A percentile compares a stretch with the other conserved stretches of the same genome.
Evolutionary conservation across 1,284 basidiomycete genomes (phyloP).

Genomic region (Ustilago esculenta): DNA sequence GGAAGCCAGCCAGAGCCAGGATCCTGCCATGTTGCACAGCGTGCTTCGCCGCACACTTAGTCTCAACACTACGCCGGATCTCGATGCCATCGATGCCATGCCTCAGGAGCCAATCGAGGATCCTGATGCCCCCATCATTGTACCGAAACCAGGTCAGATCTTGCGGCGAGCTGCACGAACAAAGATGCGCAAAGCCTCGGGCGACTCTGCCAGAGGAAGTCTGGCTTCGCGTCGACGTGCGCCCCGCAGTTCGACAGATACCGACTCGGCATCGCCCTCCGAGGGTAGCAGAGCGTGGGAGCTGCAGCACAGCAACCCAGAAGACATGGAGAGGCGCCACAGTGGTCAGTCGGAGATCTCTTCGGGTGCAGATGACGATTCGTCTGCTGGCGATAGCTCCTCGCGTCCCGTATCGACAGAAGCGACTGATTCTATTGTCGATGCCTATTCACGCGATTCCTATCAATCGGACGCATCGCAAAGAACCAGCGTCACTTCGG

Average conservation of each 20-base stretch:
- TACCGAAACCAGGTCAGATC: conserved; percentile 86
- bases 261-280: conserved; percentile 11
- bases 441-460: conserved; percentile 57
- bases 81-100: conserved; percentile 38
- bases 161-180: conserved; percentile 90
- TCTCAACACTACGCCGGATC: conserved; percentile 70
- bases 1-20: conserved; percentile 76
- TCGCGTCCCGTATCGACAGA: conserved; percentile 53
- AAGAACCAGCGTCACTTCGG: conserved; percentile 52
- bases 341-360: conserved; percentile 52
- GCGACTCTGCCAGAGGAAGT: conserved; percentile 73
- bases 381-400: conserved; percentile 34
- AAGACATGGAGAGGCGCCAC: conserved; percentile 47
- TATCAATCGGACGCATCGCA: conserved; percentile 56
- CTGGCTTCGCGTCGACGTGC: conserved; percentile 35
- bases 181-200: conserved; percentile 90
- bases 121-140: conserved; percentile 86
- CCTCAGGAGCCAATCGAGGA: conserved; percentile 72
- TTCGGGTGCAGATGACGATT: conserved; percentile 42
- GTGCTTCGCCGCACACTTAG: conserved; percentile 87
- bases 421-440: conserved; percentile 55
- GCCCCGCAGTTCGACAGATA: conserved; percentile 15
- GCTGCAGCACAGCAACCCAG: conserved; percentile 24
- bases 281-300: conserved; percentile 44
- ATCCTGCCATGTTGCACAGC: conserved; percentile 82